phyloP scores from a whole-genome alignment of 345 rosid species.

The Linum lewisii region DNA sequence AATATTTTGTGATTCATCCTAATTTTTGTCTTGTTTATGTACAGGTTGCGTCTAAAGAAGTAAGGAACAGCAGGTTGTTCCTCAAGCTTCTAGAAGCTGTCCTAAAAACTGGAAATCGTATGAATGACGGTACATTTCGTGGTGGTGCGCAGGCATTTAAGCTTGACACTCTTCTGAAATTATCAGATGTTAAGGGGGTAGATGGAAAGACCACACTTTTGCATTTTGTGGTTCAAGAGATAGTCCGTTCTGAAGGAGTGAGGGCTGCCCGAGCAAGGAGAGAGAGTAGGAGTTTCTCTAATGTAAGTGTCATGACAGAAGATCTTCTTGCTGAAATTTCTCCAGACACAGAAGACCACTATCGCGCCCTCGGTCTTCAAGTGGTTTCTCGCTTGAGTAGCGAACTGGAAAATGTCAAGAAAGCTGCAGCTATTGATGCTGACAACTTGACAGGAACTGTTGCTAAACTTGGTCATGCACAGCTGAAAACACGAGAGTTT shows the following conservation, averaged over 20 bases:
- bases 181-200: slow-evolving; percentile 85
- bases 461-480: slow-evolving; percentile 50
- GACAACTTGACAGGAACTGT: slow-evolving; percentile 69
- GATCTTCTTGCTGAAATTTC: slow-evolving; percentile 55
- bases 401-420: slow-evolving; percentile 84
- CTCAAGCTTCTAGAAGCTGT: slow-evolving; percentile 96
- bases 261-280: slow-evolving; percentile 70
- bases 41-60: slow-evolving; percentile 89
- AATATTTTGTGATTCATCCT: neutral
- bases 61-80: slow-evolving; percentile 72
- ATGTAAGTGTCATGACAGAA: slow-evolving; percentile 39
- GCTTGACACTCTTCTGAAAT: slow-evolving; percentile 92
- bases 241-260: slow-evolving; percentile 79
- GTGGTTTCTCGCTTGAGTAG: slow-evolving; percentile 61
- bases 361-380: slow-evolving; percentile 69
- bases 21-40: too few relatives aligned
- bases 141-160: slow-evolving; percentile 97
- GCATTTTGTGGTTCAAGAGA: slow-evolving; percentile 95
- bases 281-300: slow-evolving; percentile 53
- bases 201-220: slow-evolving; percentile 97
- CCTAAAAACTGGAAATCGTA: slow-evolving; percentile 96
- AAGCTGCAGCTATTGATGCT: slow-evolving; percentile 74
- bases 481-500: slow-evolving; percentile 49
- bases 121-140: slow-evolving; percentile 96
- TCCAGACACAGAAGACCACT: slow-evolving; percentile 55